phyloP scores from a whole-genome alignment of 768 basidiomycete genomes.

The Suillus paluster region DNA sequence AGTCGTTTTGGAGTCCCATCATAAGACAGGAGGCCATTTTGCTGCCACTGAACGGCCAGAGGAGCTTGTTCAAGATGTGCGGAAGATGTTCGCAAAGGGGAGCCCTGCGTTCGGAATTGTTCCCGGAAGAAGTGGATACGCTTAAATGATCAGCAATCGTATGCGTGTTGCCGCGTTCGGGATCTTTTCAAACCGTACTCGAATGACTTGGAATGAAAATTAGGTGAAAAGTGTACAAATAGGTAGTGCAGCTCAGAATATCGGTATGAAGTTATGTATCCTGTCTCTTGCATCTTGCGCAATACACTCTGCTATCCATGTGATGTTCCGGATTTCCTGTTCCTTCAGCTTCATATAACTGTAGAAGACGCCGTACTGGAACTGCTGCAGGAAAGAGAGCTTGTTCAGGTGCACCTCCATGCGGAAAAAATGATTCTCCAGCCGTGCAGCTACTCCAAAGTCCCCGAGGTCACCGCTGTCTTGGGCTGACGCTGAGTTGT shows the following conservation, averaged over 20 bases:
- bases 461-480: constrained; percentile 43
- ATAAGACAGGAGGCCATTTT: constrained; percentile 58
- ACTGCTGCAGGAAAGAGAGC: constrained; percentile 93
- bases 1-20: constrained; percentile 51
- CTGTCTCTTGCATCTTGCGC: constrained; percentile 95
- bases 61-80: constrained; percentile 49
- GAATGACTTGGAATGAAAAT: background rate
- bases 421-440: constrained; percentile 95
- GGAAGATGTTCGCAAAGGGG: constrained; percentile 57
- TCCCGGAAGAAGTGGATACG: constrained; percentile 47
- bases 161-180: background rate
- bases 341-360: constrained; percentile 92
- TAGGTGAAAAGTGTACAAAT: constrained; percentile 2
- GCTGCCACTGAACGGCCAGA: constrained; percentile 55
- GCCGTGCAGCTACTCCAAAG: constrained; percentile 59
- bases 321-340: constrained; percentile 86
- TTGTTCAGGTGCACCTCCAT: constrained; percentile 95
- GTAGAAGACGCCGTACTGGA: constrained; percentile 93
- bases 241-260: constrained; percentile 57
- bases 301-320: constrained; percentile 98
- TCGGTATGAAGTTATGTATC: constrained; percentile 94
- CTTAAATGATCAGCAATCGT: constrained; percentile 8
- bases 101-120: constrained; percentile 54
- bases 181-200: background rate
- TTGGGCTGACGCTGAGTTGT: constrained; percentile 45